Evolutionary conservation across 2,329 filamentous ascomycete genomes (phyloP), one percentile per base, ranked within the genome.

Genomic region (Colletotrichum plurivorum): DNA sequence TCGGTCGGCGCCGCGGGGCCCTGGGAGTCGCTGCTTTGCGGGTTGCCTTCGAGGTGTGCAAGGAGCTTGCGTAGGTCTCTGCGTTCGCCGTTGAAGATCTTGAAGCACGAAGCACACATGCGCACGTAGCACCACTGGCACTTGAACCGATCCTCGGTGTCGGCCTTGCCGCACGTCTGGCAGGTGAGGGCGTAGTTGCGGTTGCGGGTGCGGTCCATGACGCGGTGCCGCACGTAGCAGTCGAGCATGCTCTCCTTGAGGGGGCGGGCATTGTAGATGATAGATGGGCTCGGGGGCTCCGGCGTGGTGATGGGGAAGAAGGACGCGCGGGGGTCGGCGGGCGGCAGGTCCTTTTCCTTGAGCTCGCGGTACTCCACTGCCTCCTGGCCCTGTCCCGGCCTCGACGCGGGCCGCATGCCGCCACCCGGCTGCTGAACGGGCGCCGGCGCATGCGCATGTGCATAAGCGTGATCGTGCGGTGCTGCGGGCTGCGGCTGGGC

Each of bases 111-210:
- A 39, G 81, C 79, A 76, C 88, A 90, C 66, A 89, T 82, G 59
- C 86, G 83, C 55, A 89, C 73, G 67, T 82, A 80, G 76, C 87
- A 89, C 75, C 84, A 86, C 15, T 77, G 77, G 74, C 87, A 89
- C 20, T 79, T 80, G 77, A 79, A 84, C 43, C 87, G 83, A 70
- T 82, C 77, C 52, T 82, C 80, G 7, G 75, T 73, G 66, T 88
- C 85, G 57, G 80, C 78, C 65, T 78, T 80, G 60, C 81, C 80
- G 76, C 88, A 90, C 4, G 84, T 81, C 76, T 88, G 85, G 75
- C 88, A 90, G 12, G 84, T 80, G 20, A 89, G 79, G 2, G 87
- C 81, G 73, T 88, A 85, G 73, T 82, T 75, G 54, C 74, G 76
- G 75, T 89, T 89, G 69, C 78, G 78, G 61, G 83, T 82, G 45